A percentile compares a stretch with the other conserved stretches of the same genome.
phyloP scores from a whole-genome alignment of 768 basidiomycete genomes.

The Lactifluus pinguis region DNA sequence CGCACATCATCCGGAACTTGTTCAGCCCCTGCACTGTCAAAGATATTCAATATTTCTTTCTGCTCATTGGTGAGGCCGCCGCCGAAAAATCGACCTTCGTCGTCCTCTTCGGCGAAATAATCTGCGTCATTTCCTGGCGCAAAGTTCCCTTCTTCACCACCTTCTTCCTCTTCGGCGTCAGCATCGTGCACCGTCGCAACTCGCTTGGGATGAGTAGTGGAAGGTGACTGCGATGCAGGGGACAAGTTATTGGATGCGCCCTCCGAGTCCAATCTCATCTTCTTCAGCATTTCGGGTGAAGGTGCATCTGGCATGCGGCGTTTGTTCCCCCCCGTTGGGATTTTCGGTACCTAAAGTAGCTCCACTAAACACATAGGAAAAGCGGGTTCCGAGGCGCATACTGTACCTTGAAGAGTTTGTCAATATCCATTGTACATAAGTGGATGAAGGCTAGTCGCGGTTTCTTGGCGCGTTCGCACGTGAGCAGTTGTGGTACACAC shows the following conservation, averaged over 20 bases:
- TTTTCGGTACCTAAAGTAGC: conserved; percentile 50
- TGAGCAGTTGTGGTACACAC: neutral
- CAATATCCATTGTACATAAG: conserved; percentile 35
- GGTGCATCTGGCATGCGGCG: conserved; percentile 70
- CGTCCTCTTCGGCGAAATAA: conserved; percentile 86
- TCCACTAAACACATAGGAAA: neutral
- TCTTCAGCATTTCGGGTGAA: conserved; percentile 75
- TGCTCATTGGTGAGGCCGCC: conserved; percentile 89
- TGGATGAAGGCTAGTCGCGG: neutral
- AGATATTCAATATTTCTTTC: conserved; percentile 92
- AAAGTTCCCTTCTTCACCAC: conserved; percentile 37
- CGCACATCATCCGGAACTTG: conserved; percentile 62
- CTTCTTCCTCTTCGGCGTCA: conserved; percentile 40
- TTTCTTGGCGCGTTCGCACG: neutral
- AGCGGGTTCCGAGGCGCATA: neutral
- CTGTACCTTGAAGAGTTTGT: conserved; percentile 40
- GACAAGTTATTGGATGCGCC: conserved; percentile 11
- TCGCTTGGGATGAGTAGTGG: conserved; percentile 29
- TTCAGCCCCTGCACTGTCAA: conserved; percentile 65
- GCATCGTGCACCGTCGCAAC: conserved; percentile 55
- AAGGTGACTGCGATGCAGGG: neutral
- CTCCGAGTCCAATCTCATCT: conserved; percentile 49
- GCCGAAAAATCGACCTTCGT: conserved; percentile 88
- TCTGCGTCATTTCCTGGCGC: conserved; percentile 85
- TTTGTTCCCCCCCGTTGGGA: conserved; percentile 56